Conservation (phyloP, 192 early-diverging fungal species). For the Thamnidium elegans region DNA sequence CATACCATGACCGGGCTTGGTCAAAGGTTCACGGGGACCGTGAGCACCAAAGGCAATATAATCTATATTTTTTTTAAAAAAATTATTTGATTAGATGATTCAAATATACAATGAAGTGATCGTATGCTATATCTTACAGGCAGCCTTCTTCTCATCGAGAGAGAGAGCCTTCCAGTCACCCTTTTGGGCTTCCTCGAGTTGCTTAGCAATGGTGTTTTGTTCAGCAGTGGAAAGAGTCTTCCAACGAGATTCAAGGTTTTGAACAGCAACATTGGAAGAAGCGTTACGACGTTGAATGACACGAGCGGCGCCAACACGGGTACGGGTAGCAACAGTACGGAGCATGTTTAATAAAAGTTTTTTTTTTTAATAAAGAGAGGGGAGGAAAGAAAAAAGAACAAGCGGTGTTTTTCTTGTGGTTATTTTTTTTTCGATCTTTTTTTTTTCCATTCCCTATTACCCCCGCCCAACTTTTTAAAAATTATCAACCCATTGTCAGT, state of each 20-base stretch:
- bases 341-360: slow-evolving; percentile 48
- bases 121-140: slow-evolving; percentile 42
- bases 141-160: slow-evolving; percentile 93
- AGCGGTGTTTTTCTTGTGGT: not conserved
- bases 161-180: slow-evolving; percentile 93
- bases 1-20: slow-evolving; percentile 64
- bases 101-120: not conserved
- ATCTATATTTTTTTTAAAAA: slow-evolving; percentile 43
- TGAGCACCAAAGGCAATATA: slow-evolving; percentile 95
- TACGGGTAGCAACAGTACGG: slow-evolving; percentile 56
- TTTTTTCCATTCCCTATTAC: slow-evolving; percentile 4
- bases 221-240: slow-evolving; percentile 70
- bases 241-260: slow-evolving; percentile 58
- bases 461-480: too few species aligned
- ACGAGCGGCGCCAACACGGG: slow-evolving; percentile 40
- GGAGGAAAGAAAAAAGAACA: slow-evolving; percentile 18
- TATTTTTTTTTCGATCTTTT: slow-evolving; percentile 17
- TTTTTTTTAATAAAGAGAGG: slow-evolving; percentile 13
- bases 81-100: not conserved
- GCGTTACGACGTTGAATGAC: slow-evolving; percentile 46
- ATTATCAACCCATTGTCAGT: too few species aligned
- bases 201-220: slow-evolving; percentile 77
- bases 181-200: slow-evolving; percentile 84
- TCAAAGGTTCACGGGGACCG: slow-evolving; percentile 77
- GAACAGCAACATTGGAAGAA: slow-evolving; percentile 44